Conservation (phyloP, 2,329 filamentous ascomycete species). For the Xylogone sp. region DNA sequence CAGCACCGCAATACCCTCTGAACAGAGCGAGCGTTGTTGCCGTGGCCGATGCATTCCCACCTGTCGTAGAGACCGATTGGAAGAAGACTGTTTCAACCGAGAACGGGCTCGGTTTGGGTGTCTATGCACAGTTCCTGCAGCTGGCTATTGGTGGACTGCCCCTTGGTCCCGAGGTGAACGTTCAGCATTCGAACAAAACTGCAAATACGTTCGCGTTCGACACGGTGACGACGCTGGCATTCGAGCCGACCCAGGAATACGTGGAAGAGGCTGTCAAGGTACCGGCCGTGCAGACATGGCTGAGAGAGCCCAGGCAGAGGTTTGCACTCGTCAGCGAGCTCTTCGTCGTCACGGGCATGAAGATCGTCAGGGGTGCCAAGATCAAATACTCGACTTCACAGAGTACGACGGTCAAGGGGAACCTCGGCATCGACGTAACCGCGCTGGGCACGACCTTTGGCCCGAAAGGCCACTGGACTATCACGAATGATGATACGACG, state of each 20-base stretch:
- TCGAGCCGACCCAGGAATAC: constrained; percentile 24
- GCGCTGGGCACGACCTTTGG: constrained; percentile 19
- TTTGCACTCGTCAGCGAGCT: constrained; percentile 18
- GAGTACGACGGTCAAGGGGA: constrained; percentile 16
- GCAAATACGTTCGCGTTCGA: constrained; percentile 23
- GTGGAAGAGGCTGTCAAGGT: constrained; percentile 23
- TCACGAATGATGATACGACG: constrained; percentile 19
- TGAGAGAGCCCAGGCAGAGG: constrained; percentile 22
- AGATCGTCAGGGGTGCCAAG: constrained; percentile 25
- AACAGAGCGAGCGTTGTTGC: constrained; percentile 19
- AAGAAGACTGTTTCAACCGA: constrained; percentile 26
- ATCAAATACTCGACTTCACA: constrained; percentile 23
- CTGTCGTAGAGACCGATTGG: constrained; percentile 24
- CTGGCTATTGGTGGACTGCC: constrained; percentile 20
- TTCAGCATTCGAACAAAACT: constrained; percentile 18
- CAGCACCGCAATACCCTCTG: constrained; percentile 24
- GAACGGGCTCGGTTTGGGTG: constrained; percentile 19
- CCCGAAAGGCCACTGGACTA: constrained; percentile 23
- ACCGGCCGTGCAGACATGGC: constrained; percentile 23
- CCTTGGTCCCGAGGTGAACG: constrained; percentile 19
- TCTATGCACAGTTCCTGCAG: constrained; percentile 27
- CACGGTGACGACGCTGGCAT: constrained; percentile 23
- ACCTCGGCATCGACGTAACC: constrained; percentile 18
- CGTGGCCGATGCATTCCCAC: constrained; percentile 15
- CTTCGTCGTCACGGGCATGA: constrained; percentile 25